Percentiles rank a stretch among this genome's conserved stretches.
phyloP scores from a whole-genome alignment of 768 basidiomycete genomes.

The Neoboletus magnificus region DNA sequence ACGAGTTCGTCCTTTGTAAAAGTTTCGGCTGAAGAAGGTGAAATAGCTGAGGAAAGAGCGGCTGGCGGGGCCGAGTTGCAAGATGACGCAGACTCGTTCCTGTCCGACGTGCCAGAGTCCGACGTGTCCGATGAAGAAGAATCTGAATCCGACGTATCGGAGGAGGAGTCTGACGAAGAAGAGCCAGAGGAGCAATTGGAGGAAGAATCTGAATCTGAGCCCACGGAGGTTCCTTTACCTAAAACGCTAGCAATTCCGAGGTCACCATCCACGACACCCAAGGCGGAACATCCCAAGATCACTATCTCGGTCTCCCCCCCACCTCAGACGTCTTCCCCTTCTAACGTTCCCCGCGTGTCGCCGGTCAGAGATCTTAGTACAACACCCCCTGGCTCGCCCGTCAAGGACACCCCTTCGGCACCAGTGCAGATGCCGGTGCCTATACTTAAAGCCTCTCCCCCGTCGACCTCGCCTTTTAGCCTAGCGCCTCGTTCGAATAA shows the following conservation, averaged over 20 bases:
- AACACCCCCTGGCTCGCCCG: conserved; percentile 66
- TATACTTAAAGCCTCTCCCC: conserved; percentile 15
- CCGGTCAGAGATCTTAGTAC: conserved; percentile 45
- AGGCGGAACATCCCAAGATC: conserved; percentile 46
- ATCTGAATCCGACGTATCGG: conserved; percentile 9
- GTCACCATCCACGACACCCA: conserved; percentile 59
- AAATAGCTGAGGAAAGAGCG: conserved; percentile 9
- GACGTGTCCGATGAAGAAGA: conserved; percentile 20
- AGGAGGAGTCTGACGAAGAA: conserved; percentile 14
- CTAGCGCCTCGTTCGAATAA: conserved; percentile 46
- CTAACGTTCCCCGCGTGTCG: conserved; percentile 24
- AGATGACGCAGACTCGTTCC: conserved; percentile 32
- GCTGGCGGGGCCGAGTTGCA: conserved; percentile 31
- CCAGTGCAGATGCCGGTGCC: conserved; percentile 15
- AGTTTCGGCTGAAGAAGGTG: conserved; percentile 31
- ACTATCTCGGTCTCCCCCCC: conserved; percentile 33
- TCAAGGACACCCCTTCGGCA: conserved; percentile 35
- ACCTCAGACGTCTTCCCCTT: conserved; percentile 24
- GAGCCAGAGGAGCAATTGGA: conserved; percentile 18
- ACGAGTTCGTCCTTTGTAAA: conserved; percentile 49
- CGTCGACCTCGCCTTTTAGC: conserved; percentile 39
- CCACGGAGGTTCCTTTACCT: conserved; percentile 16
- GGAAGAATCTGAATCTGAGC: conserved; percentile 22
- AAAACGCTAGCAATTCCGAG: conserved; percentile 39
- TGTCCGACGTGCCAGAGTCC: conserved; percentile 28